phyloP scores from a whole-genome alignment of 805 yeast genomes.

The Isabelozyma gotoi region DNA sequence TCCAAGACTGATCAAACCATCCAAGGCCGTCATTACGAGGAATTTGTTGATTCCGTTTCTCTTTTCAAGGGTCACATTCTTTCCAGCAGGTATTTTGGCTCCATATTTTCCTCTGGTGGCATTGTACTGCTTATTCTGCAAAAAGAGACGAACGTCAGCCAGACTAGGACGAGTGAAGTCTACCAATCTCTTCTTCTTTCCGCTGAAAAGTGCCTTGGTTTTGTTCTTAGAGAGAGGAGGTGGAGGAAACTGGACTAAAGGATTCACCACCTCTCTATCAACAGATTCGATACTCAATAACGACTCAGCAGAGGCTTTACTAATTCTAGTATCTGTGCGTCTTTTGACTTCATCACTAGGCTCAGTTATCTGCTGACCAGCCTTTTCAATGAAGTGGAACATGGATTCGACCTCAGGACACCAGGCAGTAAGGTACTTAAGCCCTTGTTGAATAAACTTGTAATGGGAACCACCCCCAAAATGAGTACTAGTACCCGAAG shows the following conservation, averaged over 20 bases:
- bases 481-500: conserved; percentile 25
- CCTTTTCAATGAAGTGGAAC: conserved; percentile 10
- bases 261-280: conserved; percentile 18
- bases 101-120: conserved; percentile 21
- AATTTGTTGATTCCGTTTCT: conserved; percentile 29
- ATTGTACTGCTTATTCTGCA: conserved; percentile 12
- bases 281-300: background rate
- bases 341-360: conserved; percentile 10
- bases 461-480: conserved; percentile 27
- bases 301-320: conserved; percentile 7
- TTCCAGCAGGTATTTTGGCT: conserved; percentile 8
- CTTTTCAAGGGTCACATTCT: conserved; percentile 5
- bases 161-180: conserved; percentile 27
- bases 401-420: conserved; percentile 29
- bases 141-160: conserved; percentile 15
- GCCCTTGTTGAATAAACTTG: conserved; percentile 26
- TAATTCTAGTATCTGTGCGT: conserved; percentile 14
- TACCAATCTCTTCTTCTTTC: conserved; percentile 25
- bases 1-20: conserved; percentile 30
- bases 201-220: conserved; percentile 23
- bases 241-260: conserved; percentile 31
- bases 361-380: conserved; percentile 3
- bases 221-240: conserved; percentile 21
- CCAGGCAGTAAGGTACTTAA: conserved; percentile 31
- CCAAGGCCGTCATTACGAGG: conserved; percentile 27